Percentiles rank a stretch among this genome's conserved stretches.
Conservation (phyloP, 2,329 filamentous ascomycete species). For the Drechslera avenae region DNA sequence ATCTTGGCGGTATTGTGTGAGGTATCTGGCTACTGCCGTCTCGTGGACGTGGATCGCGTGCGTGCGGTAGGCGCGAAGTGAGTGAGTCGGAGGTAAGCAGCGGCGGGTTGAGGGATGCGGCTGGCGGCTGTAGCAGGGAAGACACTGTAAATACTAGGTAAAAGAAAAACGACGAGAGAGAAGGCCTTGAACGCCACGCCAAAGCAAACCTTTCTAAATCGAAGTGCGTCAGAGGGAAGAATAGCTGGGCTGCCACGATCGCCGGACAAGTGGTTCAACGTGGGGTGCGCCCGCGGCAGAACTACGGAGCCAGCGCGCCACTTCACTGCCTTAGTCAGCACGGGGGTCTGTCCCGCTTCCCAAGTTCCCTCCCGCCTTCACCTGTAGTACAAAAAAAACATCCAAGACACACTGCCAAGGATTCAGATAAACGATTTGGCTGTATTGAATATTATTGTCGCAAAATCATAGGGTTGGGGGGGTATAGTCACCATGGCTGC, state of each 20-base stretch:
- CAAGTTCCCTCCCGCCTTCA: background rate
- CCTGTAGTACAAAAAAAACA: background rate
- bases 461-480: background rate
- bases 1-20: slow-evolving; percentile 62
- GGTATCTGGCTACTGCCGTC: slow-evolving; percentile 6
- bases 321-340: slow-evolving; percentile 17
- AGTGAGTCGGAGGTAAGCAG: slow-evolving; percentile 22
- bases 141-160: background rate
- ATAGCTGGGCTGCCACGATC: slow-evolving; percentile 19
- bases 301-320: slow-evolving; percentile 11
- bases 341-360: background rate
- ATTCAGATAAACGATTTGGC: background rate
- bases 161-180: slow-evolving; percentile 1
- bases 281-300: slow-evolving; percentile 22
- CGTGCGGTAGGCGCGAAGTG: slow-evolving; percentile 10
- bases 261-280: slow-evolving; percentile 19
- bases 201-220: slow-evolving; percentile 15
- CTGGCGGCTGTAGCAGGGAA: background rate
- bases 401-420: background rate
- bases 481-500: slow-evolving; percentile 5
- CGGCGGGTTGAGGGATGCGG: background rate
- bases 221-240: slow-evolving; percentile 14
- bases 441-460: background rate
- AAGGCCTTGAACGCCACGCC: slow-evolving; percentile 23
- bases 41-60: slow-evolving; percentile 23